Evolutionary conservation across 2,329 filamentous ascomycete genomes (phyloP).

Genomic region (Lecanicillium sp.): DNA sequence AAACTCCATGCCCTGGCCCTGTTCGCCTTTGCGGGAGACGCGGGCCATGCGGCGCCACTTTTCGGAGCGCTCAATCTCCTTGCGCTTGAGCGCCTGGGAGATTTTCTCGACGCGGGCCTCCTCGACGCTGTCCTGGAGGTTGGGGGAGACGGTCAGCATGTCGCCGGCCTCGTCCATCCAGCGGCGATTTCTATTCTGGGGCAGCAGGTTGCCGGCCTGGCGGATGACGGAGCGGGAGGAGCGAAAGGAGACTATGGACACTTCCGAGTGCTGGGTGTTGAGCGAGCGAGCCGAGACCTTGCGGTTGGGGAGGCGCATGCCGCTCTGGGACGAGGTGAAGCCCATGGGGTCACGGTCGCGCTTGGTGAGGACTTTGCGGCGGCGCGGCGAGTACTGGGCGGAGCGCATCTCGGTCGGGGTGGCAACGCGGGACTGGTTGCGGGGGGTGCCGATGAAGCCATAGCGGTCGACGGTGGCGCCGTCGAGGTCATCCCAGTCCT

Average conservation of each 20-base stretch:
- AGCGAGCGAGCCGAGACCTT: constrained; percentile 54
- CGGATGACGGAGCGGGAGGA: constrained; percentile 51
- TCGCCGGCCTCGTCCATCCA: constrained; percentile 61
- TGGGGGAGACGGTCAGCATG: constrained; percentile 57
- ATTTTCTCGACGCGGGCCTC: constrained; percentile 48
- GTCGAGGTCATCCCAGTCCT: constrained; percentile 62
- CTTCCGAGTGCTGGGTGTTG: constrained; percentile 49
- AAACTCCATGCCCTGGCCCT: constrained; percentile 55
- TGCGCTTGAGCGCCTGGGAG: constrained; percentile 52
- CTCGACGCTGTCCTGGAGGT: constrained; percentile 49
- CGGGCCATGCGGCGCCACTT: constrained; percentile 65
- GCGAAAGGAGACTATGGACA: constrained; percentile 45
- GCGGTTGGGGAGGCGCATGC: constrained; percentile 40
- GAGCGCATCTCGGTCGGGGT: constrained; percentile 37
- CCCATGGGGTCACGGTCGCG: constrained; percentile 26
- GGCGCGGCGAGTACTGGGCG: constrained; percentile 38
- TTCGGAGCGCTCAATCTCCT: constrained; percentile 57
- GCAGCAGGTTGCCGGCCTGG: constrained; percentile 52
- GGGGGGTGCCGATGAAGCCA: constrained; percentile 54
- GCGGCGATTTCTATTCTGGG: constrained; percentile 54
- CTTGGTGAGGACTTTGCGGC: constrained; percentile 39
- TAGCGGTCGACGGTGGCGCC: constrained; percentile 60
- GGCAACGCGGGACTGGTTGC: constrained; percentile 35
- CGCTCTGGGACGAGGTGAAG: constrained; percentile 36
- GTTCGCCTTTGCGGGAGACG: constrained; percentile 42